Conservation (phyloP, 257 asterid genomes). For the Solanum habrochaites region DNA sequence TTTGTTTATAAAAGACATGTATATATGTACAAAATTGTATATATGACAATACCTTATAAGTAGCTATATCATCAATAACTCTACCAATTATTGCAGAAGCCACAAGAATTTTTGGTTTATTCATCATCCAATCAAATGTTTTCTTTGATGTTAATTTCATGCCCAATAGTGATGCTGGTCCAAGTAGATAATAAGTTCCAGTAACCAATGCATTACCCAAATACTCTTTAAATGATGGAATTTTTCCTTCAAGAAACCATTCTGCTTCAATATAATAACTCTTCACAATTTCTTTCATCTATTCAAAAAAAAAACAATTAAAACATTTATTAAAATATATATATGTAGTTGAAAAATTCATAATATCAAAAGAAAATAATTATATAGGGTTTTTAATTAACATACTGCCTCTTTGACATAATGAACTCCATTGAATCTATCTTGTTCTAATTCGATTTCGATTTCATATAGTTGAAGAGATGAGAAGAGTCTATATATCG, state of each 20-base stretch:
- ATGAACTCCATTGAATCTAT: not conserved
- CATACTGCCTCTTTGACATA: not conserved
- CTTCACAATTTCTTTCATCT: not conserved
- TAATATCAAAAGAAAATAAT: not conserved
- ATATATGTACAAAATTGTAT: not conserved
- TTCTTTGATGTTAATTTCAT: not conserved
- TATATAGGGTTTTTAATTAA: not conserved
- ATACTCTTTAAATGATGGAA: slow-evolving; percentile 41
- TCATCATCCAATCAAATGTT: slow-evolving; percentile 1
- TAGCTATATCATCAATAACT: slow-evolving; percentile 25
- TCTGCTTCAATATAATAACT: slow-evolving; percentile 23
- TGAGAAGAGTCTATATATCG: not conserved
- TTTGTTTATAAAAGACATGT: too few relatives aligned
- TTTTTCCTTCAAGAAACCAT: slow-evolving; percentile 34
- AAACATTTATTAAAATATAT: not conserved
- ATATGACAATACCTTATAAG: slow-evolving; percentile 15
- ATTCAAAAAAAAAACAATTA: not conserved
- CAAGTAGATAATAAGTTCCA: slow-evolving; percentile 21
- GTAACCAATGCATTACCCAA: slow-evolving; percentile 21
- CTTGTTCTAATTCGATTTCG: not conserved
- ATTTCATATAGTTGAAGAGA: not conserved
- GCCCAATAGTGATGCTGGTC: slow-evolving; percentile 29
- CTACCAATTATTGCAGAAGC: slow-evolving; percentile 10
- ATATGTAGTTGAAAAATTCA: not conserved
- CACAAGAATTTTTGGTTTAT: not conserved